These are phyloP conservation scores for Leishmania lainsoni DNA, from an alignment of 208 protist species.

Conservation along the genomic window DNA sequence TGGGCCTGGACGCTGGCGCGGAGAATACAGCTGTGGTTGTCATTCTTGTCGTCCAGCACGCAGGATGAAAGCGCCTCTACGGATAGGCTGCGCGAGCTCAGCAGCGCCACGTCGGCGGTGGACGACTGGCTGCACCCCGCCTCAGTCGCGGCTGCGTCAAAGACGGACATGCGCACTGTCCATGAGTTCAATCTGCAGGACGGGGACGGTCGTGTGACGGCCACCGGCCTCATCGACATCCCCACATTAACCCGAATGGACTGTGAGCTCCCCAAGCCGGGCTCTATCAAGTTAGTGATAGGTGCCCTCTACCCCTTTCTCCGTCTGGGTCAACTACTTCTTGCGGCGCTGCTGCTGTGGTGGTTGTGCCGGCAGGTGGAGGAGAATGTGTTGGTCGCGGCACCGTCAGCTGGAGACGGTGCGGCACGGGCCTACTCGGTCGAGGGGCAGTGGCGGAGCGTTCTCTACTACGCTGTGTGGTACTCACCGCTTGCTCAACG, in stretches of 20 bases:
- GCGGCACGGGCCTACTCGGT: neutral
- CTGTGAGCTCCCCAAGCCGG: slow-evolving; percentile 10
- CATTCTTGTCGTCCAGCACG: neutral
- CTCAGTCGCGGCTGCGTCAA: neutral
- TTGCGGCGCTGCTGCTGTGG: slow-evolving; percentile 26
- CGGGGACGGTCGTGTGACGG: slow-evolving; percentile 4
- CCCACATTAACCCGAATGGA: slow-evolving; percentile 26
- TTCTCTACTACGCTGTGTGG: slow-evolving; percentile 14
- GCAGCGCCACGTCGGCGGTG: slow-evolving; percentile 24
- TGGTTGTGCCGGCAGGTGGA: slow-evolving; percentile 26
- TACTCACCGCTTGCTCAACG: neutral
- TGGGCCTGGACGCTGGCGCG: slow-evolving; percentile 29
- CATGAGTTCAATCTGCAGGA: slow-evolving; percentile 3
- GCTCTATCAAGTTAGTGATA: slow-evolving; percentile 12
- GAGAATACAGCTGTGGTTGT: slow-evolving; percentile 24
- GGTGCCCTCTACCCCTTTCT: slow-evolving; percentile 23
- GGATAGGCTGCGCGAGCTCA: slow-evolving; percentile 5
- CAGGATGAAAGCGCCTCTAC: neutral
- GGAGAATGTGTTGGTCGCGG: neutral
- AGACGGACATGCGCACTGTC: neutral
- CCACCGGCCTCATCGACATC: slow-evolving; percentile 16
- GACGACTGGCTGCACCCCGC: slow-evolving; percentile 35
- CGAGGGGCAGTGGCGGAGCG: slow-evolving; percentile 18
- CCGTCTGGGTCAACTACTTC: slow-evolving; percentile 16
- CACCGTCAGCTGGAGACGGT: neutral